These are phyloP conservation scores for Sicyos edulis DNA, from an alignment of 306 rosid species.

Conservation along the genomic window DNA sequence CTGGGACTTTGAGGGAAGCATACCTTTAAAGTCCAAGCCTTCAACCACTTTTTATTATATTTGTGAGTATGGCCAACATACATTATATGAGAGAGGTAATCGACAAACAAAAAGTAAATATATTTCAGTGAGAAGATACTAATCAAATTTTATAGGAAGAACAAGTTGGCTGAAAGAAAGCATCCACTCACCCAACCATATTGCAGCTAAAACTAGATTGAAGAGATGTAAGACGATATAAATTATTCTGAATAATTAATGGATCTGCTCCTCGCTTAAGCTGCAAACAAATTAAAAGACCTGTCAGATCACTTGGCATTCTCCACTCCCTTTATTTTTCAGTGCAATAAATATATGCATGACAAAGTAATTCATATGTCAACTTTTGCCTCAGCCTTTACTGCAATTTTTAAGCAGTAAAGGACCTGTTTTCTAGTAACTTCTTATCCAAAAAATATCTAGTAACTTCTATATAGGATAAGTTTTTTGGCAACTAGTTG, in stretches of 20 bases:
- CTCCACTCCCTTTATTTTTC: neutral
- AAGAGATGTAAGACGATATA: constrained; percentile 77
- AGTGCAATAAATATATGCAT: neutral
- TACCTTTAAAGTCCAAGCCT: too few relatives aligned
- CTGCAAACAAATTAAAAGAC: constrained; percentile 40
- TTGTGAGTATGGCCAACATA: neutral
- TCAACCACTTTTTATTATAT: too few relatives aligned
- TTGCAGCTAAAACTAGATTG: constrained; percentile 89
- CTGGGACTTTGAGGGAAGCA: too few relatives aligned
- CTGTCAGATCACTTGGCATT: neutral
- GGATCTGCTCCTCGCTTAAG: constrained; percentile 88
- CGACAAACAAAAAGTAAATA: neutral
- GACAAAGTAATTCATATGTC: neutral
- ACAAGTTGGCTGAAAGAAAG: neutral
- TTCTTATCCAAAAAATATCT: too few relatives aligned
- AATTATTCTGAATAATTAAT: constrained; percentile 74
- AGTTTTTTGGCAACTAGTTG: too few relatives aligned
- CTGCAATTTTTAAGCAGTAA: neutral
- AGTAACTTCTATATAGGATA: too few relatives aligned
- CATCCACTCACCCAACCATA: constrained; percentile 89
- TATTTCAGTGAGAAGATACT: neutral
- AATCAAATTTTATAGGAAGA: constrained; percentile 17
- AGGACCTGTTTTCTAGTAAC: too few relatives aligned
- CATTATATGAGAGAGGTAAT: neutral
- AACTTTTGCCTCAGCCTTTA: neutral